Base-by-base conservation (phyloP, 768 basidiomycete species). In the Termitomyces sp. region DNA sequence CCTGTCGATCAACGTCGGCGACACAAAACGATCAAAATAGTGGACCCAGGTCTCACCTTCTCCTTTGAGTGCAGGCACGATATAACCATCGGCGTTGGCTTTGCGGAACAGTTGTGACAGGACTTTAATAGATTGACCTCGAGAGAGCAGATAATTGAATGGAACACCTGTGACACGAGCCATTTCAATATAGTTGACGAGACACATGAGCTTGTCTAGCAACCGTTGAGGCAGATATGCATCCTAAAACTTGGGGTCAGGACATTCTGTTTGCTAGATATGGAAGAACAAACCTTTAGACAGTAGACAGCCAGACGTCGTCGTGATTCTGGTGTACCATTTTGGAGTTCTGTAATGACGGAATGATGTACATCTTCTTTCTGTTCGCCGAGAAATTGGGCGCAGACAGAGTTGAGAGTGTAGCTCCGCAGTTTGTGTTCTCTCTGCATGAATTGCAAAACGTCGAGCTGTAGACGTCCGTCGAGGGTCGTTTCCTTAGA, bases 111-210 rank as follows among this genome's bases (percentile, higher is more conserved):
- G 79, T 68, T 99, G 97, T 9, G 94, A 97, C 54, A 99, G 78
- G 45, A 99, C 97, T 68, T 98, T 99, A 80, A 99, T 98, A 41
- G 96, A 98, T 69, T 99, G 97, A 1, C 97, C 97, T 40, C 96
- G 84, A 19, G 94, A 80, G 8, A 99, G 79, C 7, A 99, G 80
- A 68, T 84, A 98, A 66, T 98, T 98, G 82, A 99, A 99, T 0
- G 97, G 97, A 11, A 99, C 94, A n/a, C 97, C 97, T 0, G 97
- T 99, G 3, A 99, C 97, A 69, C 97, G 91, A n/a, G 97, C 82
- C 97, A 99, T 98, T 70, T 99, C 97, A 45, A 85, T 88, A 67
- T 97, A 98, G 70, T 99, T 99, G 70, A 99, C 88, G 65, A 99
- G 94, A 60, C 94, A 98, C 97, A 98, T 98, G 32, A 99, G 79